phyloP scores from a whole-genome alignment of 1,284 basidiomycete species.

The Irpex sp. region DNA sequence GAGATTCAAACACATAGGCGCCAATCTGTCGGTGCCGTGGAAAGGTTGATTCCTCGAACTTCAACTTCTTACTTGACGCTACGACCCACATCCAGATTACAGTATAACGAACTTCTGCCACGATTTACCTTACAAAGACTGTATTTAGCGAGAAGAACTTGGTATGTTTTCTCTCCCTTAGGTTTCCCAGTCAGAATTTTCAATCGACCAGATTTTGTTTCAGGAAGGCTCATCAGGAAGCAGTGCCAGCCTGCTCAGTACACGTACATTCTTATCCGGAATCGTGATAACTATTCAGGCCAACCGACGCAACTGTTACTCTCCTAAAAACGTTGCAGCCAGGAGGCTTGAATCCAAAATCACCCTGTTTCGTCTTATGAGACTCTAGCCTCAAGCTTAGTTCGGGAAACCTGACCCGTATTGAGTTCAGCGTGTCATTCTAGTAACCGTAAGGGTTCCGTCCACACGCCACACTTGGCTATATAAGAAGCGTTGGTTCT shows the following conservation, averaged over 20 bases:
- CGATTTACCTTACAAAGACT: too few relatives aligned
- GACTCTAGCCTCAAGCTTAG: not conserved
- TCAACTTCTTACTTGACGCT: not conserved
- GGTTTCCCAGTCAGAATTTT: too few relatives aligned
- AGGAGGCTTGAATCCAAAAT: not conserved
- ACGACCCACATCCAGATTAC: not conserved
- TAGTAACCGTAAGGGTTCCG: not conserved
- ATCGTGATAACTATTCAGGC: not conserved
- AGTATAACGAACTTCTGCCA: too few relatives aligned
- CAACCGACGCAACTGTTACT: not conserved
- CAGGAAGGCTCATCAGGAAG: not conserved
- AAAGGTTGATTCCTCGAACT: too few relatives aligned
- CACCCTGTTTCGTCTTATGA: not conserved
- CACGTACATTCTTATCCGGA: too few relatives aligned
- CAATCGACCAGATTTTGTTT: not conserved
- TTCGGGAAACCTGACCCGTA: not conserved
- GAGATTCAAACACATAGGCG: not conserved
- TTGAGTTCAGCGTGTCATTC: not conserved
- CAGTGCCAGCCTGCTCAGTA: too few relatives aligned
- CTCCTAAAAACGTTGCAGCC: not conserved
- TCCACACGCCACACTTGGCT: not conserved
- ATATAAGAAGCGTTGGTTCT: not conserved
- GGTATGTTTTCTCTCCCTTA: too few relatives aligned
- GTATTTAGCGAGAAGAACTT: too few relatives aligned
- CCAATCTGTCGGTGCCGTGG: not conserved